Evolutionary conservation across 139 green algal genomes (phyloP), one percentile per base, ranked within the genome.

Genomic region (Zygnema circumcarinatum): DNA sequence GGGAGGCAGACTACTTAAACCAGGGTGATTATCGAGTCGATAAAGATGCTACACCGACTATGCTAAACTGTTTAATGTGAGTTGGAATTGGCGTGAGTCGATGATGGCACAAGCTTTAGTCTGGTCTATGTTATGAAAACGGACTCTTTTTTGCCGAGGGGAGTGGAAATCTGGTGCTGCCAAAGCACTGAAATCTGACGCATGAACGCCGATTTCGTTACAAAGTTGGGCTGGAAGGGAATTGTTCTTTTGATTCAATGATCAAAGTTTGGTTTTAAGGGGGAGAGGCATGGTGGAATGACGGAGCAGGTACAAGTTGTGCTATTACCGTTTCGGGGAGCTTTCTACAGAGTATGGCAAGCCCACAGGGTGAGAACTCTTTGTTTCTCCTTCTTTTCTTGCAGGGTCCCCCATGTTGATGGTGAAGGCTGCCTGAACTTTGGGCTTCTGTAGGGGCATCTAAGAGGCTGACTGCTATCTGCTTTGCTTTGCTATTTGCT

Each of bases 1-100:
- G 97, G 91, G 96, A 99, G 92, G 38, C 68, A 1, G 94, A 98
- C 90, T 98, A 97, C 90, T 86, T 98, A 25, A 87, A 47, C 38
- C 74, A 90, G 36, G 94, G 95, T 25, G 83, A 95, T 53, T 98
- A 98, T 90, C 90, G 93, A 1, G 92, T 98, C 0, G 96, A 98
- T 86, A 82, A 87, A 1, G 67, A 86, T 22, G 96, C 90, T 25
- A 36, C 88, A 32, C 74, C 74, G 16, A 74, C 39, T 35, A 90
- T 92, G 88, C 56, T 90, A 33, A 69, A 90, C 47, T 84, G 82
- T 72, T 79, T 92, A 53, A 90, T 92, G 88, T 92, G 47, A 87
- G 88, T 31, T 78, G 32, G 36, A 20, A n/a, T n/a, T n/a, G 29
- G 56, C 32, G 41, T 21, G 72, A 79, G 72, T 20, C 72, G 21